phyloP scores from a whole-genome alignment of 176 grass and related monocot species.

The Juncus effusus region DNA sequence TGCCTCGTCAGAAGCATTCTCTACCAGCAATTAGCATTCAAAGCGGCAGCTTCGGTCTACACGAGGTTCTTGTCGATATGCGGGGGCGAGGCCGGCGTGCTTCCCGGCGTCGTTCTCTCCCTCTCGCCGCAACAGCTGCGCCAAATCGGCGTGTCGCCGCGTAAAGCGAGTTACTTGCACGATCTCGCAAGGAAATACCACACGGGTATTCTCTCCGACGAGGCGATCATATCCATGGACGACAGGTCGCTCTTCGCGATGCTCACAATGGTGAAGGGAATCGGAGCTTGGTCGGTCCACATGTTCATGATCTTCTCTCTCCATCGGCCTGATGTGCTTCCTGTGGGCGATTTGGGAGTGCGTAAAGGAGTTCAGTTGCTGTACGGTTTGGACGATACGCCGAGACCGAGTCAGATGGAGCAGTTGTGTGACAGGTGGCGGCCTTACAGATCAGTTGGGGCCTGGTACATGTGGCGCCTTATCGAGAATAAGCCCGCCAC shows the following conservation, averaged over 20 bases:
- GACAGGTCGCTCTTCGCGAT: constrained; percentile 85
- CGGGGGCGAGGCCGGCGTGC: constrained; percentile 63
- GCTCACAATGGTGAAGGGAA: constrained; percentile 98
- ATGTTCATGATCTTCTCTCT: constrained; percentile 99
- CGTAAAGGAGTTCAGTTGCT: constrained; percentile 93
- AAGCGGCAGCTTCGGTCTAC: constrained; percentile 90
- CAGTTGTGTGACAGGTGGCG: constrained; percentile 79
- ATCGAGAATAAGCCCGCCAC: constrained; percentile 53
- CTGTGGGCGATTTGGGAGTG: constrained; percentile 70
- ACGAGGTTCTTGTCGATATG: constrained; percentile 64
- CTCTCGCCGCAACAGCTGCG: constrained; percentile 71
- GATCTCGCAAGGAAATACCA: constrained; percentile 83
- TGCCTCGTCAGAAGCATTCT: constrained; percentile 87
- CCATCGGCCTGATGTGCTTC: constrained; percentile 87
- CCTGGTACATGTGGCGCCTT: constrained; percentile 98
- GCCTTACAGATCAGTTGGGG: constrained; percentile 79
- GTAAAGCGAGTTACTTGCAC: constrained; percentile 90
- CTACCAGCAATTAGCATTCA: constrained; percentile 94
- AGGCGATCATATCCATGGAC: constrained; percentile 71
- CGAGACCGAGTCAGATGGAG: constrained; percentile 82
- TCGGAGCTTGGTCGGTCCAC: constrained; percentile 92
- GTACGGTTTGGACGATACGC: constrained; percentile 62
- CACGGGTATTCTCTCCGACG: constrained; percentile 73
- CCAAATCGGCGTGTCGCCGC: constrained; percentile 89
- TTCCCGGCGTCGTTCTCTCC: constrained; percentile 77